Evolutionary conservation across 148 eudicot species (phyloP).

Genomic region (Camellia sinensis): DNA sequence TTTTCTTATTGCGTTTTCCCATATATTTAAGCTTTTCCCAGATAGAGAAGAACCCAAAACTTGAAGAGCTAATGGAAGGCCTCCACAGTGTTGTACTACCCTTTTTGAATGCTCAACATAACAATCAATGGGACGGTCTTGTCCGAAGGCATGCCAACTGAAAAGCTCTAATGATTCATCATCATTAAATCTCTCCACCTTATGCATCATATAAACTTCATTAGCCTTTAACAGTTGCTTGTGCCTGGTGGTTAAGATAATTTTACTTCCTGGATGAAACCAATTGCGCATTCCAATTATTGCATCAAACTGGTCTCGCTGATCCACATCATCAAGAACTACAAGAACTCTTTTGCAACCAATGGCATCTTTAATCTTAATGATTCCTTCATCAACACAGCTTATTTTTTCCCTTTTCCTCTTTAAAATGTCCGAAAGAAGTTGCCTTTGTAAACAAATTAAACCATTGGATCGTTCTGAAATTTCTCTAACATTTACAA

Average conservation of each 20-base stretch:
- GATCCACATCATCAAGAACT: neutral
- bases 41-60: too few species aligned
- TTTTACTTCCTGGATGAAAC: neutral
- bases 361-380: neutral
- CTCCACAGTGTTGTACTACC: neutral
- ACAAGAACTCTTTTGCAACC: neutral
- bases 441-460: too few species aligned
- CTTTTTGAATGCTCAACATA: neutral
- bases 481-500: too few species aligned
- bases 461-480: too few species aligned
- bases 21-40: too few species aligned
- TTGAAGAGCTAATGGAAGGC: too few species aligned
- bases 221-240: neutral
- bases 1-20: neutral
- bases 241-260: neutral
- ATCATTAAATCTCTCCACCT: neutral
- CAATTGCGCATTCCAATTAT: neutral
- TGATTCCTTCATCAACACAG: neutral
- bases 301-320: neutral
- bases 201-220: neutral
- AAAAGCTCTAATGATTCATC: neutral
- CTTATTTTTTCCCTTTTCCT: neutral
- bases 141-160: neutral
- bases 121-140: neutral
- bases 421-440: neutral